Percentiles rank a stretch among this genome's conserved stretches.
phyloP scores from a whole-genome alignment of 495 filamentous ascomycete genomes.

The Neurospora africana region DNA sequence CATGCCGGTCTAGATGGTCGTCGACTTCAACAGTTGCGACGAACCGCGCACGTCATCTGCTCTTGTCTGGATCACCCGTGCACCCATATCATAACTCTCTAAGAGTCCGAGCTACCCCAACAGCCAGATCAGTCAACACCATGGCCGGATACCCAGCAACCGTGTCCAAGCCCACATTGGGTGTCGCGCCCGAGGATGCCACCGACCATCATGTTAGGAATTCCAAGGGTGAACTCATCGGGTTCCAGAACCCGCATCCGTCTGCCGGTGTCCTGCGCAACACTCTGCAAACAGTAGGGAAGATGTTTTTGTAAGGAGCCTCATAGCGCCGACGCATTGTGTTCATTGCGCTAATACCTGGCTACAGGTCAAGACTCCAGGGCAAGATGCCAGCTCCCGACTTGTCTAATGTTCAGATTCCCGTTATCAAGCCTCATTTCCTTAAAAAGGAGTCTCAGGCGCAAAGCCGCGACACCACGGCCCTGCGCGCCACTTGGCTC shows the following conservation, averaged over 20 bases:
- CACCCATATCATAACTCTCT: neutral
- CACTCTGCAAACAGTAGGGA: neutral
- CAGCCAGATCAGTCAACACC: neutral
- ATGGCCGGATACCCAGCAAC: slow-evolving; percentile 9
- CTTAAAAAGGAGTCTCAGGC: slow-evolving; percentile 37
- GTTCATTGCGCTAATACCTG: neutral
- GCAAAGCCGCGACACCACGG: slow-evolving; percentile 25
- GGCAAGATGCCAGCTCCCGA: slow-evolving; percentile 55
- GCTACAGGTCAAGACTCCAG: slow-evolving; percentile 42
- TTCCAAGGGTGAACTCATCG: slow-evolving; percentile 19
- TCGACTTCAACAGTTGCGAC: neutral
- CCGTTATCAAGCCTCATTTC: slow-evolving; percentile 59
- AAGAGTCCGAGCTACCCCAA: neutral
- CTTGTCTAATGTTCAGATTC: slow-evolving; percentile 44
- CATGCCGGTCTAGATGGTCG: neutral
- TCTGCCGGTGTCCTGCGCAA: slow-evolving; percentile 12
- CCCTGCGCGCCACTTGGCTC: slow-evolving; percentile 86
- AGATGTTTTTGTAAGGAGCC: slow-evolving; percentile 6
- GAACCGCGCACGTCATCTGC: neutral
- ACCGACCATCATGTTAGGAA: slow-evolving; percentile 27
- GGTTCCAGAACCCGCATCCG: slow-evolving; percentile 26
- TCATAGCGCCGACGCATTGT: neutral
- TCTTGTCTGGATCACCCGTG: neutral
- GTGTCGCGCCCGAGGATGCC: slow-evolving; percentile 16
- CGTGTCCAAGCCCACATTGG: slow-evolving; percentile 14